Conservation (phyloP, 176 grass and related monocot genomes). For the Aegilops longissima region DNA sequence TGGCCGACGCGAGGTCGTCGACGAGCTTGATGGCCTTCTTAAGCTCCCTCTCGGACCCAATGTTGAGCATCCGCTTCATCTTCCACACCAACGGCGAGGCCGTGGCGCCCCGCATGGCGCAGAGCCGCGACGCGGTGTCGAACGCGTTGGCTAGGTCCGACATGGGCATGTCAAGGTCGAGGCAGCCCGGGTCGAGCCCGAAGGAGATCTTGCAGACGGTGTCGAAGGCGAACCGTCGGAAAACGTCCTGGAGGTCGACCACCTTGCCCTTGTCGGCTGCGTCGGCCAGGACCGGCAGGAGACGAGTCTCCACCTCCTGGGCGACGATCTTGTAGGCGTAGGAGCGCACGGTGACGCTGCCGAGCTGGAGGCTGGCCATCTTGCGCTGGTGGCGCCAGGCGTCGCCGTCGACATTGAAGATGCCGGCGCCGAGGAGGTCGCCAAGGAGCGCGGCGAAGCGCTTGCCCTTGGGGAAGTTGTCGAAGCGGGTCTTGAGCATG, state of each 20-base stretch:
- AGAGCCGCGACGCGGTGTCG: no score
- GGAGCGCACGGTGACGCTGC: background rate
- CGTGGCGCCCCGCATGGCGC: no score
- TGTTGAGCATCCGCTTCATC: no score
- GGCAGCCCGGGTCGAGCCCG: no score
- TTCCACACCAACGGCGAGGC: no score
- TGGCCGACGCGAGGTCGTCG: no score
- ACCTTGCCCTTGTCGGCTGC: background rate
- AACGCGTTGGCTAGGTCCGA: no score
- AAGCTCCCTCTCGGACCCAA: no score
- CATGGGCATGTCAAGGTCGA: no score
- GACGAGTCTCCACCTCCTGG: background rate
- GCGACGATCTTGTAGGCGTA: background rate
- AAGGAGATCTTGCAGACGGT: no score
- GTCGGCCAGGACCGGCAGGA: conserved; percentile 33
- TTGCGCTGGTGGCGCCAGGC: conserved; percentile 57
- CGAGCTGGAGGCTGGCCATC: conserved; percentile 50
- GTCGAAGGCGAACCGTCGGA: background rate
- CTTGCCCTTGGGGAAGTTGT: conserved; percentile 65
- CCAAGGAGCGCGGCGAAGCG: conserved; percentile 54
- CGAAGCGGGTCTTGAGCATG: conserved; percentile 53
- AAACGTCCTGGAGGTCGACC: conserved; percentile 54
- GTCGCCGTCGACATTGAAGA: conserved; percentile 70
- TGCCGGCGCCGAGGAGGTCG: conserved; percentile 61
- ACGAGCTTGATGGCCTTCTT: no score